A percentile compares a stretch with the other conserved stretches of the same genome.
Conservation (phyloP, 768 basidiomycete species). For the Baorangia bicolor region DNA sequence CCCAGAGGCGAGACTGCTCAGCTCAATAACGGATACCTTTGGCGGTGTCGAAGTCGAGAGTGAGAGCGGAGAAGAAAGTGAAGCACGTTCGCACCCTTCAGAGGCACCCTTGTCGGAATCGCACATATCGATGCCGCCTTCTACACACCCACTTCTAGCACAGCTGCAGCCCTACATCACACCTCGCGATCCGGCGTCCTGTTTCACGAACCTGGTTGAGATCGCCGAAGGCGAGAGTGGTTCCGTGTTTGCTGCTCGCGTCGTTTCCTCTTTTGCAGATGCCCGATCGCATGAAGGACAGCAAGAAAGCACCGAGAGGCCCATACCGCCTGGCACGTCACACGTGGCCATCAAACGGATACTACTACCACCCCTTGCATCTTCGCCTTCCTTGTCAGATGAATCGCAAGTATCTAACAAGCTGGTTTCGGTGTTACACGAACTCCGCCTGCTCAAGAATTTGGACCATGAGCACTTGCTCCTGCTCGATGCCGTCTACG, state of each 20-base stretch:
- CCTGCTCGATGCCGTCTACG: conserved; percentile 67
- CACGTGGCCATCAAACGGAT: conserved; percentile 81
- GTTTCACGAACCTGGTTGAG: conserved; percentile 69
- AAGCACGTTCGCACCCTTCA: neutral
- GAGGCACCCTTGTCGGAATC: neutral
- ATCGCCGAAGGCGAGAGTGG: conserved; percentile 86
- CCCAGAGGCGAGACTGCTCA: conserved; percentile 26
- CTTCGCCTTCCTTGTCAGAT: conserved; percentile 11
- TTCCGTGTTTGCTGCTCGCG: conserved; percentile 53
- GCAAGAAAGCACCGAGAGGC: conserved; percentile 19
- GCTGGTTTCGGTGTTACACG: conserved; percentile 58
- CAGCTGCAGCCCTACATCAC: conserved; percentile 61
- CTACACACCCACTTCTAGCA: conserved; percentile 36
- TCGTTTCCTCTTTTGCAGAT: conserved; percentile 19
- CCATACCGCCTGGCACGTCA: conserved; percentile 28
- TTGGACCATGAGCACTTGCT: conserved; percentile 63
- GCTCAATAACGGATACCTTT: conserved; percentile 39
- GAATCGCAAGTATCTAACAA: conserved; percentile 51
- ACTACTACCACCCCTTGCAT: conserved; percentile 46
- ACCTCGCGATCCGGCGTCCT: conserved; percentile 59
- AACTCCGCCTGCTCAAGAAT: conserved; percentile 57
- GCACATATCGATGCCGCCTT: neutral
- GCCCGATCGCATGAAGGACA: neutral
- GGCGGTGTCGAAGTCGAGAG: conserved; percentile 29
- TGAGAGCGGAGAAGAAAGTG: conserved; percentile 3